phyloP scores from a whole-genome alignment of 2,329 filamentous ascomycete species.

The Aspergillus ochraceus region DNA sequence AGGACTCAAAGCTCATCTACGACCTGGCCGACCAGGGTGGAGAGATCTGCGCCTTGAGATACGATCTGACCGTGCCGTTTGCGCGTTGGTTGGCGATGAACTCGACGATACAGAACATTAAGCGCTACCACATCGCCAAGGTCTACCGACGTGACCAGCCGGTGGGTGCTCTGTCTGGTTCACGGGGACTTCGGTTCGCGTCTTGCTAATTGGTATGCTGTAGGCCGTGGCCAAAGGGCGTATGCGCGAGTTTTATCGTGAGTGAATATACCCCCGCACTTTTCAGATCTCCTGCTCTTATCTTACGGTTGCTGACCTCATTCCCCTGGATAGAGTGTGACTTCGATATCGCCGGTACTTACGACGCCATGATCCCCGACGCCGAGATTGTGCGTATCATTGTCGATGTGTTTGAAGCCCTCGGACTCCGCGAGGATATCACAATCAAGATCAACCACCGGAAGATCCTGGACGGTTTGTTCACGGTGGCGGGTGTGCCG shows the following conservation, averaged over 20 bases:
- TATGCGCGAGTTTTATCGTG: slow-evolving; percentile 88
- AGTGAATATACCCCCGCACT: not conserved
- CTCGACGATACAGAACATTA: slow-evolving; percentile 75
- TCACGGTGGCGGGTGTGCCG: slow-evolving; percentile 86
- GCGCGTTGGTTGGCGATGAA: slow-evolving; percentile 95
- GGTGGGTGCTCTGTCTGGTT: not conserved
- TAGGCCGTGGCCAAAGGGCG: slow-evolving; percentile 80
- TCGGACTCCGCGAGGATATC: slow-evolving; percentile 72
- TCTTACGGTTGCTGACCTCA: not conserved
- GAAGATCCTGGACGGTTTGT: slow-evolving; percentile 89
- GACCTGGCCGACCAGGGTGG: slow-evolving; percentile 85
- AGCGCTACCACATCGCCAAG: slow-evolving; percentile 93
- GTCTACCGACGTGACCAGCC: slow-evolving; percentile 81
- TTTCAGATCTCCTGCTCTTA: not conserved
- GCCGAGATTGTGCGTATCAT: slow-evolving; percentile 84
- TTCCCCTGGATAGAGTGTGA: slow-evolving; percentile 64
- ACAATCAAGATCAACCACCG: slow-evolving; percentile 95
- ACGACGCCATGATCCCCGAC: slow-evolving; percentile 89
- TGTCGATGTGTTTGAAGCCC: slow-evolving; percentile 77
- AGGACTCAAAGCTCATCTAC: slow-evolving; percentile 91
- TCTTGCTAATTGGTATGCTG: not conserved
- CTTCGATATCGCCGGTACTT: slow-evolving; percentile 85
- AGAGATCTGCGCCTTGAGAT: slow-evolving; percentile 79
- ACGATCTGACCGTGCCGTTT: slow-evolving; percentile 86
- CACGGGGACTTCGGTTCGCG: not conserved